Percentiles rank a stretch among this genome's conserved stretches.
phyloP scores from a whole-genome alignment of 2,329 filamentous ascomycete genomes.

The Chaetomiaceae sp. region DNA sequence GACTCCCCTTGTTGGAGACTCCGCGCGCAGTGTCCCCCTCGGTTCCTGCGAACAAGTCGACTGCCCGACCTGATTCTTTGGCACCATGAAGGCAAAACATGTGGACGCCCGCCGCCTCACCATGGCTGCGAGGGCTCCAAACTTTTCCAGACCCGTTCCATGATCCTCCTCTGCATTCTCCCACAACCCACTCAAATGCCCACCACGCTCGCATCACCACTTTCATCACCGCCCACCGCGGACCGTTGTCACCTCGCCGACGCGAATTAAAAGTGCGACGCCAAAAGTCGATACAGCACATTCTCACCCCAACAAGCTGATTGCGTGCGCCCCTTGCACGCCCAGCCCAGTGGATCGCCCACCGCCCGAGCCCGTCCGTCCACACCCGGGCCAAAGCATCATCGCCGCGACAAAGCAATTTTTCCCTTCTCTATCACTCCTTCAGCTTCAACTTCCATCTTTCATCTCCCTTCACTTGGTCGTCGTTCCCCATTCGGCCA shows the following conservation, averaged over 20 bases:
- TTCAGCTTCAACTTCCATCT: neutral
- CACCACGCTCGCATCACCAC: slow-evolving; percentile 21
- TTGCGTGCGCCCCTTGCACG: slow-evolving; percentile 22
- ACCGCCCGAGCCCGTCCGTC: slow-evolving; percentile 14
- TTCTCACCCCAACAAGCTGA: slow-evolving; percentile 26
- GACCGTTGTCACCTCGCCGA: slow-evolving; percentile 23
- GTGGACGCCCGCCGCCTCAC: slow-evolving; percentile 28
- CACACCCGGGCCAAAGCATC: slow-evolving; percentile 19
- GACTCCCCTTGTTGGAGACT: slow-evolving; percentile 30
- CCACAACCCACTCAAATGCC: slow-evolving; percentile 23
- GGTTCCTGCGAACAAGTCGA: slow-evolving; percentile 30
- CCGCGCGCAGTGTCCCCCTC: slow-evolving; percentile 26
- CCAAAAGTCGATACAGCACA: slow-evolving; percentile 25
- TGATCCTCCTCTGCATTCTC: slow-evolving; percentile 19
- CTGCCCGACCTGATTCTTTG: slow-evolving; percentile 29
- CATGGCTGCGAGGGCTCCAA: slow-evolving; percentile 29
- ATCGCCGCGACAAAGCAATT: slow-evolving; percentile 20
- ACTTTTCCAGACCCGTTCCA: slow-evolving; percentile 26
- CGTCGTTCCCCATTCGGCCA: slow-evolving; percentile 5
- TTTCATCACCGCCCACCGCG: slow-evolving; percentile 16
- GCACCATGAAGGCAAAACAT: slow-evolving; percentile 32
- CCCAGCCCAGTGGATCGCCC: slow-evolving; percentile 25
- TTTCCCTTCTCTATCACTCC: slow-evolving; percentile 11
- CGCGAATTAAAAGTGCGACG: slow-evolving; percentile 29
- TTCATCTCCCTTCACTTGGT: slow-evolving; percentile 7